phyloP scores from a whole-genome alignment of 495 filamentous ascomycete species.

The Talaromyces ruber region DNA sequence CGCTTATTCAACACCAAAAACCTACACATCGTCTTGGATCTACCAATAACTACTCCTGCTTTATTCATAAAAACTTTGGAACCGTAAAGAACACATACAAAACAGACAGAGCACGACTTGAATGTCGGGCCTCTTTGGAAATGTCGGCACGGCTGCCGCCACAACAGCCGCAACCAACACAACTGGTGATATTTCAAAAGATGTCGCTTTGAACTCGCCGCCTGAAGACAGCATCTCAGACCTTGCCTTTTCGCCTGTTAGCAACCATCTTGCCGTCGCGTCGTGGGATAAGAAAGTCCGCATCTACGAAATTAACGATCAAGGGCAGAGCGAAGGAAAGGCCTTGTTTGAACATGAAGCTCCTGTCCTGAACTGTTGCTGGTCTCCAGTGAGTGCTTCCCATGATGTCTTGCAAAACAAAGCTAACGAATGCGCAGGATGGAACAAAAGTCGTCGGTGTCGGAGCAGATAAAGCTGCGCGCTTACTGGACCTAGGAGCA shows the following conservation, averaged over 20 bases:
- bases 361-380: slow-evolving; percentile 70
- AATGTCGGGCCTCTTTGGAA: slow-evolving; percentile 53
- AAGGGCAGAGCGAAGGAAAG: slow-evolving; percentile 65
- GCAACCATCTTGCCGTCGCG: slow-evolving; percentile 72
- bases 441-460: slow-evolving; percentile 70
- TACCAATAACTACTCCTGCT: background rate
- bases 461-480: slow-evolving; percentile 76
- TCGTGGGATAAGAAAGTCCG: slow-evolving; percentile 93
- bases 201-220: slow-evolving; percentile 65
- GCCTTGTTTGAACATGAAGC: slow-evolving; percentile 69
- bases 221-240: slow-evolving; percentile 85
- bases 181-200: slow-evolving; percentile 83
- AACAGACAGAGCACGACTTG: background rate
- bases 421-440: slow-evolving; percentile 37
- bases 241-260: slow-evolving; percentile 67
- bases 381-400: slow-evolving; percentile 63
- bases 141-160: slow-evolving; percentile 30
- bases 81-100: background rate
- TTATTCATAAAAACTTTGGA: background rate
- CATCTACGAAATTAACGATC: slow-evolving; percentile 76
- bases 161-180: slow-evolving; percentile 53
- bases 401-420: background rate
- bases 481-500: slow-evolving; percentile 64
- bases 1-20: background rate
- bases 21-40: background rate